These are phyloP conservation scores for Trypanosoma mega DNA, from an alignment of 208 protist species.

Conservation along the genomic window DNA sequence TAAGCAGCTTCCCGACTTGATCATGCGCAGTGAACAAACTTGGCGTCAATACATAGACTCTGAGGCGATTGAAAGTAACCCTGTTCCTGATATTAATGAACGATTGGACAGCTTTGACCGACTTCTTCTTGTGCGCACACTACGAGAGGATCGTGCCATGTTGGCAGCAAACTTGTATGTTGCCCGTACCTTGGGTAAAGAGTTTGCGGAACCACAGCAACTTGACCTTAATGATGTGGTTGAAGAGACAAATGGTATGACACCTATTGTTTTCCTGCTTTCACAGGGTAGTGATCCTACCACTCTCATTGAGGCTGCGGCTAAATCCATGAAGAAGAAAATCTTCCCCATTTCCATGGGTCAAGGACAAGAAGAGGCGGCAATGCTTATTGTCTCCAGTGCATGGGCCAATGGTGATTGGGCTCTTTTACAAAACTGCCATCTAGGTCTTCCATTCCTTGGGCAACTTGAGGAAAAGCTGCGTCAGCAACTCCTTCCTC, in stretches of 20 bases:
- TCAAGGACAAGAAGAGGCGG: conserved; percentile 96
- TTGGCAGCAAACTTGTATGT: conserved; percentile 94
- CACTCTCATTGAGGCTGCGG: conserved; percentile 91
- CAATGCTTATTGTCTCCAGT: conserved; percentile 88
- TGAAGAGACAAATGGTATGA: conserved; percentile 85
- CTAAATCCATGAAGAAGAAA: conserved; percentile 95
- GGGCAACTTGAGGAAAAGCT: conserved; percentile 90
- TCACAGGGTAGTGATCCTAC: conserved; percentile 97
- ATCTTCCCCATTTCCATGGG: conserved; percentile 98
- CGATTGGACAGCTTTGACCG: conserved; percentile 93
- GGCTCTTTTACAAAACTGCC: conserved; percentile 97
- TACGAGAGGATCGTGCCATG: conserved; percentile 96
- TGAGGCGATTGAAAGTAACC: conserved; percentile 89
- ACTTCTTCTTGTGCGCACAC: conserved; percentile 94
- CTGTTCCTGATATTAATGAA: conserved; percentile 92
- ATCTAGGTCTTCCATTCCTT: conserved; percentile 93
- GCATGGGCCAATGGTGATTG: conserved; percentile 91
- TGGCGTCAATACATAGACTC: conserved; percentile 96
- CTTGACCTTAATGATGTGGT: conserved; percentile 89
- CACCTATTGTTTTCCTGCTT: conserved; percentile 96
- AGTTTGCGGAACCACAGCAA: conserved; percentile 91
- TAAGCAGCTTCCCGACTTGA: conserved; percentile 93
- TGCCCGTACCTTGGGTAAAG: conserved; percentile 84
- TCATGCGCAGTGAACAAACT: conserved; percentile 90
- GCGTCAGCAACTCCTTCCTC: conserved; percentile 71